Evolutionary conservation across 345 rosid genomes (phyloP).

Genomic region (Chamaenerion angustifolium): DNA sequence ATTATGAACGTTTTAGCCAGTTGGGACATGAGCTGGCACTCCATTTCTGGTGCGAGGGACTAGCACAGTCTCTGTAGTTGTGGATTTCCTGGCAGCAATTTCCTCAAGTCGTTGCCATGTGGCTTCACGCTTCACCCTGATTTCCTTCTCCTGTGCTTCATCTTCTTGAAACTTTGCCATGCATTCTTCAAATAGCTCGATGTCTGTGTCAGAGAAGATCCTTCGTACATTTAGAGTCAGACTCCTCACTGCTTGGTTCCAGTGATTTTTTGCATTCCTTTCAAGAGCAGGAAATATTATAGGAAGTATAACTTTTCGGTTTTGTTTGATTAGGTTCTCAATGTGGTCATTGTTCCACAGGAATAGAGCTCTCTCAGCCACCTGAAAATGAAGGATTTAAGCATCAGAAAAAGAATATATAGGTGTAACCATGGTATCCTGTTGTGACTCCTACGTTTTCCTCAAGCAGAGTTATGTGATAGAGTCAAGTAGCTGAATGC

Average conservation of each 20-base stretch:
- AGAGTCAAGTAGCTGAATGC: not conserved
- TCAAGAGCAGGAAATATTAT: slow-evolving; percentile 64
- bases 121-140: slow-evolving; percentile 31
- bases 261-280: slow-evolving; percentile 54
- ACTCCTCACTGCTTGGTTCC: slow-evolving; percentile 81
- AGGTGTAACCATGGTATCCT: too few species aligned
- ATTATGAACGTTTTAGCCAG: too few species aligned
- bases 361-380: slow-evolving; percentile 75
- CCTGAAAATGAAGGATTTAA: slow-evolving; percentile 23
- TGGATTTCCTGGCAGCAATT: slow-evolving; percentile 46
- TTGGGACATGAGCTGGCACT: too few species aligned
- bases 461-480: not conserved
- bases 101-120: slow-evolving; percentile 67
- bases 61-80: slow-evolving; percentile 34
- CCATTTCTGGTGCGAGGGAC: too few species aligned
- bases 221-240: slow-evolving; percentile 62
- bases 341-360: slow-evolving; percentile 89
- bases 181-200: slow-evolving; percentile 64
- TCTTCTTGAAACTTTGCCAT: slow-evolving; percentile 47
- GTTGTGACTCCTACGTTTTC: not conserved
- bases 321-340: slow-evolving; percentile 63
- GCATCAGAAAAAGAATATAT: not conserved
- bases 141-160: slow-evolving; percentile 37
- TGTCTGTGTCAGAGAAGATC: slow-evolving; percentile 61
- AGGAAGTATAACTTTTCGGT: slow-evolving; percentile 58